These are phyloP conservation scores for Dionaea muscipula DNA, from an alignment of 179 eudicot genomes.

Conservation along the genomic window DNA sequence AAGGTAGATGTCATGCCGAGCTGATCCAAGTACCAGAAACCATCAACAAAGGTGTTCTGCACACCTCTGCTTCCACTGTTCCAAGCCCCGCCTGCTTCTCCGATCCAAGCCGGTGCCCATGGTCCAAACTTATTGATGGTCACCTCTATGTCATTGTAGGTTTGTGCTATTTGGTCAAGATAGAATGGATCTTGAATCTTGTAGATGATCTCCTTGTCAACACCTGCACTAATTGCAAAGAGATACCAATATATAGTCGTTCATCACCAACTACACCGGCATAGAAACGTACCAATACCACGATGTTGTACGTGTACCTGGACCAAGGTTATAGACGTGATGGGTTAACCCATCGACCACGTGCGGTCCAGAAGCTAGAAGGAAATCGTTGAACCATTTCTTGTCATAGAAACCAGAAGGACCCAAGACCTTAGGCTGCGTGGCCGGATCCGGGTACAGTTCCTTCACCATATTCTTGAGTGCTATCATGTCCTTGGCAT, in stretches of 20 bases:
- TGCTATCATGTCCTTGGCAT: conserved; percentile 31
- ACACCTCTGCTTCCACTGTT: conserved; percentile 44
- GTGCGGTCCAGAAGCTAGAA: conserved; percentile 27
- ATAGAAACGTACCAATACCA: no score
- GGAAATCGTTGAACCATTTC: conserved; percentile 35
- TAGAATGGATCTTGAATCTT: conserved; percentile 40
- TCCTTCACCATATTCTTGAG: conserved; percentile 27
- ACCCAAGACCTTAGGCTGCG: conserved; percentile 32
- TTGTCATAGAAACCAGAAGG: conserved; percentile 49
- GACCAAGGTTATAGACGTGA: conserved; percentile 52
- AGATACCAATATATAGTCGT: no score
- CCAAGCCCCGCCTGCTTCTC: conserved; percentile 60
- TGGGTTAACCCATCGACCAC: conserved; percentile 41
- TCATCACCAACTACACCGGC: no score
- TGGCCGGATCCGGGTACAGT: conserved; percentile 20
- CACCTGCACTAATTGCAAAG: conserved; percentile 23
- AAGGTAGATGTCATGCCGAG: conserved; percentile 47
- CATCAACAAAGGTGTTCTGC: conserved; percentile 38
- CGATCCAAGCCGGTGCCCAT: conserved; percentile 45
- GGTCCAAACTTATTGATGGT: conserved; percentile 22
- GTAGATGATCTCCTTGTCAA: conserved; percentile 28
- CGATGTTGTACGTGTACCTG: no score
- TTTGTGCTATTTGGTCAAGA: conserved; percentile 27
- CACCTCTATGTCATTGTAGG: conserved; percentile 19
- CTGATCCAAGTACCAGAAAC: conserved; percentile 64